A percentile compares a stretch with the other conserved stretches of the same genome.
Evolutionary conservation across 805 yeast genomes (phyloP).

Genomic region (Isabelozyma gotoi): DNA sequence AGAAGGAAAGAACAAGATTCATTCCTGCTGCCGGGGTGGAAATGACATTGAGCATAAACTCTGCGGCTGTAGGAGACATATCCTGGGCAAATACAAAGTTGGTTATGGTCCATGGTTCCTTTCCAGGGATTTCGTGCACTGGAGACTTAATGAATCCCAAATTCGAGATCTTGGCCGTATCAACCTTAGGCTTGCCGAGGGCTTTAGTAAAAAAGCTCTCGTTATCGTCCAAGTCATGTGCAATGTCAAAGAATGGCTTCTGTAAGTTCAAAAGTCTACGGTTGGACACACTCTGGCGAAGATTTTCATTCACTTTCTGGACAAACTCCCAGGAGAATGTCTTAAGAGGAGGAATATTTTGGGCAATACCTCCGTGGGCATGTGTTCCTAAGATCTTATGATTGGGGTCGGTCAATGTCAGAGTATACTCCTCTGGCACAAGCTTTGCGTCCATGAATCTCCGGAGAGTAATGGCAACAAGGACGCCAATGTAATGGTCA

Average conservation of each 20-base stretch:
- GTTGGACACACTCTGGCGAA: slow-evolving; percentile 18
- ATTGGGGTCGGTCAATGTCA: slow-evolving; percentile 12
- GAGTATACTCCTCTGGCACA: slow-evolving; percentile 14
- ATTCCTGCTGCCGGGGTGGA: slow-evolving; percentile 32
- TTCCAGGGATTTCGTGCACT: slow-evolving; percentile 4
- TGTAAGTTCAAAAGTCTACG: slow-evolving; percentile 20
- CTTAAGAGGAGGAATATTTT: slow-evolving; percentile 27
- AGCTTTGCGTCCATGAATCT: slow-evolving; percentile 16
- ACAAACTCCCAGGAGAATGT: slow-evolving; percentile 35
- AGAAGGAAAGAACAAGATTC: slow-evolving; percentile 31
- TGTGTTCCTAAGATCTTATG: slow-evolving; percentile 30
- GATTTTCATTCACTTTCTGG: slow-evolving; percentile 14
- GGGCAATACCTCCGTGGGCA: slow-evolving; percentile 33
- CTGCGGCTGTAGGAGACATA: slow-evolving; percentile 30
- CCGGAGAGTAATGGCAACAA: slow-evolving; percentile 35
- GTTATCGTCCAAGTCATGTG: slow-evolving; percentile 14
- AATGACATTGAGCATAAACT: slow-evolving; percentile 32
- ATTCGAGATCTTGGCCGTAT: slow-evolving; percentile 35
- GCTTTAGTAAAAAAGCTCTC: slow-evolving; percentile 18
- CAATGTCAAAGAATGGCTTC: slow-evolving; percentile 16
- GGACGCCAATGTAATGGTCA: slow-evolving; percentile 19
- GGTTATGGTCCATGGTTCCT: slow-evolving; percentile 23
- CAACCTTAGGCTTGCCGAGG: slow-evolving; percentile 26
- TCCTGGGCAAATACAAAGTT: slow-evolving; percentile 38
- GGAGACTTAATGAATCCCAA: slow-evolving; percentile 31